Evolutionary conservation across 2,329 filamentous ascomycete species (phyloP), one percentile per base, ranked within the genome.

Genomic region (Chaetothyriales sp.): DNA sequence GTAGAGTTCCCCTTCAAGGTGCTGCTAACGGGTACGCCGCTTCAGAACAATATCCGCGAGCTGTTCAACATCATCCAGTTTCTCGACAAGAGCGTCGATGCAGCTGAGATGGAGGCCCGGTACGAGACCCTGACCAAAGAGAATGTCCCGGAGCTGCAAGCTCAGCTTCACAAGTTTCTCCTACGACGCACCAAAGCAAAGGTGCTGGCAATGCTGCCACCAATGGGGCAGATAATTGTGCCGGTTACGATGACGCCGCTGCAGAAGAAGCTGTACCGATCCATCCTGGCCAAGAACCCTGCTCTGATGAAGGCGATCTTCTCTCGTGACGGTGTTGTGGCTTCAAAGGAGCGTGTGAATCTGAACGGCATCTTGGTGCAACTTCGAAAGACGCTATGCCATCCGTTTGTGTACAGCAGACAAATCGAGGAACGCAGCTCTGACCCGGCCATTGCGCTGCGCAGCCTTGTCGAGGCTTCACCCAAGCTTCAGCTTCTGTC

Each of bases 31-130:
- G 67, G 88, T 1, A 98, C 92, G 0, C 92, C 92, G 0, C 70
- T 98, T 39, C 71, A 74, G 49, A 74, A 98, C 67, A 96, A 95
- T 64, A 86, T 87, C 58, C 78, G 88, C 46, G 92, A 98, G 65
- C 72, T 98, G 0, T 96, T 96, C 71, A 98, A 95, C 62, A 73
- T 98, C n/a, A 70, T 98, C 3, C 90, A 96, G 57, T 98, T 98
- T 65, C 76, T 95, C 44, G 88, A 98, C 61, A 76, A 80, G 5
- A 72, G 70, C 0, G 77, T 79, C 51, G 68, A 88, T 59, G 89
- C 92, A 0, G 78, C 78, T 32, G 68, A 76, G 18, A 71, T 96
- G 2, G 90, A 96, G 60, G 72, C 77, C 51, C 71, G 86, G 60
- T 96, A 86, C 62, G 72, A 73, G 4, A 79, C 84, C n/a, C 73